Evolutionary conservation across 257 asterid genomes (phyloP).

Genomic region (Przewalskia tangutica): DNA sequence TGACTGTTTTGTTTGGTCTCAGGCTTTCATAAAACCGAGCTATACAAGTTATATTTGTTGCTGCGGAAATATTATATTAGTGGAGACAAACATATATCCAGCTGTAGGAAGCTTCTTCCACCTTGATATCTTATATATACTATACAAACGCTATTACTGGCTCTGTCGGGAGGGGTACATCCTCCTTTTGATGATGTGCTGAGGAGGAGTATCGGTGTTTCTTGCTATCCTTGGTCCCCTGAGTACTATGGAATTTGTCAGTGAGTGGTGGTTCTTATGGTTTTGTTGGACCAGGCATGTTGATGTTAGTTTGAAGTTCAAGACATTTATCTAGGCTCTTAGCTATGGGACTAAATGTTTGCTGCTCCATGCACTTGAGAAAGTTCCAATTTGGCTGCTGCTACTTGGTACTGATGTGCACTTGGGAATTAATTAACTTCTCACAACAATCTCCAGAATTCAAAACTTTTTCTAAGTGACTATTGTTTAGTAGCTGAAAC

Average conservation of each 20-base stretch:
- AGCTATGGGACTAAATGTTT: background rate
- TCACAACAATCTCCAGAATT: background rate
- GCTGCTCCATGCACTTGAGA: background rate
- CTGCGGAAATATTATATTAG: background rate
- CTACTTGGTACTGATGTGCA: background rate
- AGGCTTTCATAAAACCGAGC: background rate
- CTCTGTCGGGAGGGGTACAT: background rate
- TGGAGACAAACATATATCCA: background rate
- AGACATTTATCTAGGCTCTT: background rate
- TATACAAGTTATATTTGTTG: background rate
- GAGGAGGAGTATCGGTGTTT: background rate
- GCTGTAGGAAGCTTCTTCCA: background rate
- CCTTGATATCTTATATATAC: background rate
- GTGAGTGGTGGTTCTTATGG: background rate
- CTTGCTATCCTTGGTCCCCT: background rate
- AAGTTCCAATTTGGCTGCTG: background rate
- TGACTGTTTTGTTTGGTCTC: background rate
- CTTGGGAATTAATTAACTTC: background rate
- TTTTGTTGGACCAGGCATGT: background rate
- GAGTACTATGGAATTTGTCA: background rate
- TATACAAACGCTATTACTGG: background rate
- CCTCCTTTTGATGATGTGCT: background rate
- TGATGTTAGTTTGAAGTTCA: background rate
- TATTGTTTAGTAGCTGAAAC: background rate
- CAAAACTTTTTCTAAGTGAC: background rate